Conservation (phyloP, 371 early-diverging fungal genomes). For the Entomophthora muscae region DNA sequence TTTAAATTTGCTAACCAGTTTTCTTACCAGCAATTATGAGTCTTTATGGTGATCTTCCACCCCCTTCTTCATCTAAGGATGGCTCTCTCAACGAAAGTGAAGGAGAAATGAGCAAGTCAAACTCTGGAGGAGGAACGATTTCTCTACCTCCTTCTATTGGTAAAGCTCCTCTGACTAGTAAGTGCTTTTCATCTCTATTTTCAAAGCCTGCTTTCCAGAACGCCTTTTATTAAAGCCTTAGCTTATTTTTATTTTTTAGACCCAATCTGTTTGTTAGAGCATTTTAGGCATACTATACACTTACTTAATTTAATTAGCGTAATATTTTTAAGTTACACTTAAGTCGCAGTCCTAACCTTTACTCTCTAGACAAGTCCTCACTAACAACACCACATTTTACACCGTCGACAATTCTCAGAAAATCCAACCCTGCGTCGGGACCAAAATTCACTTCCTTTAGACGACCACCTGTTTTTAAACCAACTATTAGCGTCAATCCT, state of each 20-base stretch:
- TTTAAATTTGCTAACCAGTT: too few relatives aligned
- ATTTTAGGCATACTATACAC: background rate
- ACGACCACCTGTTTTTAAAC: background rate
- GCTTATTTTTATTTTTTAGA: background rate
- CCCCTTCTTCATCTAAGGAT: conserved; percentile 6
- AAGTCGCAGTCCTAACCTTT: background rate
- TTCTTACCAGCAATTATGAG: too few relatives aligned
- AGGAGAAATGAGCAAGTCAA: background rate
- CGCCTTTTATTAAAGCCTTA: background rate
- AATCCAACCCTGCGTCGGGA: background rate
- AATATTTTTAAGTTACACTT: background rate
- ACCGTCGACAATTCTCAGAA: background rate
- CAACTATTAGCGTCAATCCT: background rate
- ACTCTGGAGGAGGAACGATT: background rate
- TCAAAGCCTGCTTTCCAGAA: background rate
- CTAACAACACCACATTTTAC: background rate
- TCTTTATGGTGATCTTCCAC: conserved; percentile 1
- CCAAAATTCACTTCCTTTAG: background rate
- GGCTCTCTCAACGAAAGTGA: background rate
- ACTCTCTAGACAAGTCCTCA: background rate
- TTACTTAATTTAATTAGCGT: background rate
- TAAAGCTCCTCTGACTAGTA: background rate
- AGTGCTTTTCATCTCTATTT: background rate
- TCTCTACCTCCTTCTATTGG: background rate
- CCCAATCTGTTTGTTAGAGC: background rate